phyloP scores from a whole-genome alignment of 768 basidiomycete species.

The Paxillus involutus region DNA sequence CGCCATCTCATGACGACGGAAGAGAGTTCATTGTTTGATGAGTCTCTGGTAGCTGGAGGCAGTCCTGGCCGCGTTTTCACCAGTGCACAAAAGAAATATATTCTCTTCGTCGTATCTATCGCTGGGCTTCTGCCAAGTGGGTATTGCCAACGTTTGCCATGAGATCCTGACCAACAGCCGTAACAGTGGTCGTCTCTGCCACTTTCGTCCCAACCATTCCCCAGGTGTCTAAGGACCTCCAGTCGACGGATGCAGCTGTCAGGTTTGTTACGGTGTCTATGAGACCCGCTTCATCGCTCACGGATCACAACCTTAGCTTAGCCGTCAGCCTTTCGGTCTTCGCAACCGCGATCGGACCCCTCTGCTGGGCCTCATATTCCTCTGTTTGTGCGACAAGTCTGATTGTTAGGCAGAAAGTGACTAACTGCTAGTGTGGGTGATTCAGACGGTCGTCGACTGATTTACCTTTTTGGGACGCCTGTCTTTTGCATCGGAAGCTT shows the following conservation, averaged over 20 bases:
- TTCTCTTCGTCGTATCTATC: conserved; percentile 54
- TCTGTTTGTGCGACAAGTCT: conserved; percentile 37
- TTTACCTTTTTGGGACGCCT: conserved; percentile 50
- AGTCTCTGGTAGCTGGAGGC: neutral
- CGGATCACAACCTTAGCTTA: conserved; percentile 26
- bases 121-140: conserved; percentile 60
- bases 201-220: conserved; percentile 71
- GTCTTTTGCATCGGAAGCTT: conserved; percentile 54
- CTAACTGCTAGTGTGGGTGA: neutral
- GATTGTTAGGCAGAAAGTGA: neutral
- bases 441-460: conserved; percentile 58
- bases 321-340: conserved; percentile 49
- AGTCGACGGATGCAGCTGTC: conserved; percentile 52
- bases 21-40: neutral
- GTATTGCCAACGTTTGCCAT: conserved; percentile 11
- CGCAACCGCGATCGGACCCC: conserved; percentile 39
- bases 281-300: neutral
- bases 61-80: conserved; percentile 46
- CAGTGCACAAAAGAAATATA: conserved; percentile 41
- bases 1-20: neutral
- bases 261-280: conserved; percentile 35
- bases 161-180: neutral
- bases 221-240: conserved; percentile 59
- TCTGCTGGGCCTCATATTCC: conserved; percentile 48
- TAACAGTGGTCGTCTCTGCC: conserved; percentile 59